These are phyloP conservation scores for Kickxella alabastrina DNA, from an alignment of 192 early-diverging fungal genomes.

Conservation along the genomic window DNA sequence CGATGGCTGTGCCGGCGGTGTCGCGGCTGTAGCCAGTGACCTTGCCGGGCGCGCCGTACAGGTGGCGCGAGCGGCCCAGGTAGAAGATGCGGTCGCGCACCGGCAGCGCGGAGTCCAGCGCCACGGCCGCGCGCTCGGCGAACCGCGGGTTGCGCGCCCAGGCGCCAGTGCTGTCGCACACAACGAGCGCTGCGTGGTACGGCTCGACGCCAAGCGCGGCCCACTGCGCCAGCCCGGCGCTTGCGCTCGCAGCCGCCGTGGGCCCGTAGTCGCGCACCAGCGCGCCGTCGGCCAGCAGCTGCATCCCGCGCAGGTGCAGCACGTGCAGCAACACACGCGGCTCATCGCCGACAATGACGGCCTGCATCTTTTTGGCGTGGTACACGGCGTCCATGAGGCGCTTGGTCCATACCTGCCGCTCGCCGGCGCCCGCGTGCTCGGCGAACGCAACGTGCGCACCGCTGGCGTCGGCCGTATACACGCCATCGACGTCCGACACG, in stretches of 20 bases:
- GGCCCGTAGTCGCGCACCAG: conserved; percentile 46
- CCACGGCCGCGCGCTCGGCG: conserved; percentile 64
- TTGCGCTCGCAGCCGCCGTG: background rate
- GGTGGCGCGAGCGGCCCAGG: conserved; percentile 58
- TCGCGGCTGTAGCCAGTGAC: conserved; percentile 59
- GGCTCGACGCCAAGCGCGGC: conserved; percentile 19
- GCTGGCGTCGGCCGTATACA: conserved; percentile 43
- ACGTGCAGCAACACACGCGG: conserved; percentile 35
- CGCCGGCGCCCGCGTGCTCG: conserved; percentile 10
- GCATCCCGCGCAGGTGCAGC: conserved; percentile 37
- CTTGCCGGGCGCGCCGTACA: conserved; percentile 70
- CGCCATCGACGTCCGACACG: conserved; percentile 64
- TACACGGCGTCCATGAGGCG: conserved; percentile 27
- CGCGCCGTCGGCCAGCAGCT: conserved; percentile 38
- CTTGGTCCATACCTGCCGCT: conserved; percentile 24
- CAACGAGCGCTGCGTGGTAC: conserved; percentile 39
- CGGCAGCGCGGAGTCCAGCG: conserved; percentile 71
- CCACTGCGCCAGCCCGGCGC: conserved; percentile 14
- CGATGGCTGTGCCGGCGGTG: conserved; percentile 7
- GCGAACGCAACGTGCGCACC: conserved; percentile 12
- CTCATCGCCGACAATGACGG: conserved; percentile 11
- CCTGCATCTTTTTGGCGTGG: conserved; percentile 20
- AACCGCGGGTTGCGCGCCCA: conserved; percentile 64
- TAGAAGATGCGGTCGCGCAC: conserved; percentile 72
- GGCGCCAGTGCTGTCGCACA: conserved; percentile 45